Conservation (phyloP, 768 basidiomycete genomes). For the Leucocoprinus birnbaumii region DNA sequence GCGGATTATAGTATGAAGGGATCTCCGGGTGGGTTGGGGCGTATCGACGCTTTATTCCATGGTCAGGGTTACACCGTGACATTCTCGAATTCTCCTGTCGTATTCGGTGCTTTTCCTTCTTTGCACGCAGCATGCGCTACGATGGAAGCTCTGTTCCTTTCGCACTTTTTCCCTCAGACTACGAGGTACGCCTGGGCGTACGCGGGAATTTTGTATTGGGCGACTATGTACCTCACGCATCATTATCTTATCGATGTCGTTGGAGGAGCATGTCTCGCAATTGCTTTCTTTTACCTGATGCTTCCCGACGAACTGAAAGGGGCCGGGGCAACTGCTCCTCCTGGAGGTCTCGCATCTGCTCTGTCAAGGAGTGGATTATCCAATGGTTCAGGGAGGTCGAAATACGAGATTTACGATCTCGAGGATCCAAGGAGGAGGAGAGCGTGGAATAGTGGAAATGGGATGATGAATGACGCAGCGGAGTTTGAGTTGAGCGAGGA, state of each 20-base stretch:
- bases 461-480: conserved; percentile 35
- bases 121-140: conserved; percentile 91
- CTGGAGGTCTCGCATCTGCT: conserved; percentile 20
- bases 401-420: conserved; percentile 78
- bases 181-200: conserved; percentile 77
- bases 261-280: conserved; percentile 88
- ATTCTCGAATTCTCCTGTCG: conserved; percentile 87
- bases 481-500: conserved; percentile 56
- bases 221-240: conserved; percentile 97
- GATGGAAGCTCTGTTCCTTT: conserved; percentile 88
- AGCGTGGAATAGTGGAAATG: conserved; percentile 21
- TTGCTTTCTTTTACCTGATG: conserved; percentile 82
- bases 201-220: conserved; percentile 88
- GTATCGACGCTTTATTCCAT: conserved; percentile 89
- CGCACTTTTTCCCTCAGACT: conserved; percentile 88
- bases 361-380: neutral
- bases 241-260: conserved; percentile 99
- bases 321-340: conserved; percentile 45
- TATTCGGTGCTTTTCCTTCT: conserved; percentile 96
- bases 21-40: conserved; percentile 87
- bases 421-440: conserved; percentile 49
- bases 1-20: conserved; percentile 92
- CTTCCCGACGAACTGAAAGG: conserved; percentile 79
- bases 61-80: conserved; percentile 69
- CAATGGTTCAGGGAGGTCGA: conserved; percentile 24